These are phyloP conservation scores for Amanita rimosa DNA, from an alignment of 768 basidiomycete species.

Conservation along the genomic window DNA sequence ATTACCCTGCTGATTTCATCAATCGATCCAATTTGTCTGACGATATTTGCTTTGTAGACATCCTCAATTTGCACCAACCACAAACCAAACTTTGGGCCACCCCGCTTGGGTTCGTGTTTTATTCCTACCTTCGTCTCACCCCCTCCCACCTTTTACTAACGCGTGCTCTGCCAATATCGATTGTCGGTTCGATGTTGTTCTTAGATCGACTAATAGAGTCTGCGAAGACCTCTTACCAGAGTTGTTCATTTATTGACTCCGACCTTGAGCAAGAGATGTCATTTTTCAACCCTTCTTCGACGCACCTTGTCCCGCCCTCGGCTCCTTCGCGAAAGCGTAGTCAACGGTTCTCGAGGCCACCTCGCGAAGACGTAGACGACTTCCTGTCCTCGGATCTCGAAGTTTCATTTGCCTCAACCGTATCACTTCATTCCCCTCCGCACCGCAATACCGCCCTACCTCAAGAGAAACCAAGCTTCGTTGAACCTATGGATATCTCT, in stretches of 20 bases:
- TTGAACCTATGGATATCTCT: slow-evolving; percentile 76
- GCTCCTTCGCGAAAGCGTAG: slow-evolving; percentile 37
- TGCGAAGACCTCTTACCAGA: background rate
- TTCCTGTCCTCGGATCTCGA: slow-evolving; percentile 71
- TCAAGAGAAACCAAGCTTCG: slow-evolving; percentile 31
- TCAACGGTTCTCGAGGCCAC: slow-evolving; percentile 24
- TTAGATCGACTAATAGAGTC: slow-evolving; percentile 27
- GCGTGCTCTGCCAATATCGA: slow-evolving; percentile 10
- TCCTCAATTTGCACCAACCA: slow-evolving; percentile 3
- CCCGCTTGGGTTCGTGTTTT: slow-evolving; percentile 4
- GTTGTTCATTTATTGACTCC: slow-evolving; percentile 1
- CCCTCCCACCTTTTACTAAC: background rate
- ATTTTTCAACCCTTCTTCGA: slow-evolving; percentile 33
- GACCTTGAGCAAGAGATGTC: slow-evolving; percentile 36
- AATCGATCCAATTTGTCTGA: slow-evolving; percentile 4
- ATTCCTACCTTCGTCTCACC: background rate
- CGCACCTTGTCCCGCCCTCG: slow-evolving; percentile 33
- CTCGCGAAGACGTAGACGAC: slow-evolving; percentile 47
- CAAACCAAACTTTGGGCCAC: slow-evolving; percentile 1
- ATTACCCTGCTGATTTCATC: slow-evolving; percentile 4
- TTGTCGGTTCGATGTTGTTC: slow-evolving; percentile 19
- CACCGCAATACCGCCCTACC: slow-evolving; percentile 32
- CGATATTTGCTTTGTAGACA: slow-evolving; percentile 9
- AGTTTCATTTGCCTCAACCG: slow-evolving; percentile 71
- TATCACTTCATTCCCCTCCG: slow-evolving; percentile 69